phyloP scores from a whole-genome alignment of 306 rosid genomes.

The Lupinus albus region DNA sequence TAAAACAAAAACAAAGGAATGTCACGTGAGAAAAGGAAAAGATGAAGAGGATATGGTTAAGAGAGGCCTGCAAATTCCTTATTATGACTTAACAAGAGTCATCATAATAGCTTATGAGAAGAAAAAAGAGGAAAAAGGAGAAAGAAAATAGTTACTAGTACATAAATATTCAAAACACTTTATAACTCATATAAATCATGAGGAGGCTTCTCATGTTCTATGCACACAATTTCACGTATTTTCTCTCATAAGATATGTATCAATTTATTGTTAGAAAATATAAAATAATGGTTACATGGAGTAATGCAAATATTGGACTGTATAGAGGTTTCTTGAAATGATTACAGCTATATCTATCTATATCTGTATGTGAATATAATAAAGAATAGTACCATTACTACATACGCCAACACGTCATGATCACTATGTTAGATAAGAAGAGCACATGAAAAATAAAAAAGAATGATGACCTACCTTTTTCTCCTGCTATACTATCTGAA shows the following conservation, averaged over 20 bases:
- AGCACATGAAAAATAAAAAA: constrained; percentile 23
- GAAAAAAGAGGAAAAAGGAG: background rate
- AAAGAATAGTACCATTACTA: no score
- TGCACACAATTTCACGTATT: no score
- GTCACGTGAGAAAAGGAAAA: constrained; percentile 74
- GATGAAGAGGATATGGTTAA: constrained; percentile 52
- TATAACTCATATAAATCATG: constrained; percentile 46
- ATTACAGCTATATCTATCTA: no score
- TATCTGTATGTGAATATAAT: no score
- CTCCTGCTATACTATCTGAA: no score
- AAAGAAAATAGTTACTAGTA: background rate
- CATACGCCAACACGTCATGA: constrained; percentile 86
- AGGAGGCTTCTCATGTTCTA: constrained; percentile 41
- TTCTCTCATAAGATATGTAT: no score
- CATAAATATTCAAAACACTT: background rate
- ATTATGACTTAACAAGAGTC: constrained; percentile 62
- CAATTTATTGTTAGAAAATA: no score
- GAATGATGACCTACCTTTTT: background rate
- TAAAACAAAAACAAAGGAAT: constrained; percentile 5
- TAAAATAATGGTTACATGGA: no score
- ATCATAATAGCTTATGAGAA: constrained; percentile 65
- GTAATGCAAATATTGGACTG: no score
- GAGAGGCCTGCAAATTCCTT: constrained; percentile 85
- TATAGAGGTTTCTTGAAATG: constrained; percentile 48
- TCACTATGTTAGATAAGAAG: constrained; percentile 51